phyloP scores from a whole-genome alignment of 2,329 filamentous ascomycete genomes.

The Exophiala alcalophila region DNA sequence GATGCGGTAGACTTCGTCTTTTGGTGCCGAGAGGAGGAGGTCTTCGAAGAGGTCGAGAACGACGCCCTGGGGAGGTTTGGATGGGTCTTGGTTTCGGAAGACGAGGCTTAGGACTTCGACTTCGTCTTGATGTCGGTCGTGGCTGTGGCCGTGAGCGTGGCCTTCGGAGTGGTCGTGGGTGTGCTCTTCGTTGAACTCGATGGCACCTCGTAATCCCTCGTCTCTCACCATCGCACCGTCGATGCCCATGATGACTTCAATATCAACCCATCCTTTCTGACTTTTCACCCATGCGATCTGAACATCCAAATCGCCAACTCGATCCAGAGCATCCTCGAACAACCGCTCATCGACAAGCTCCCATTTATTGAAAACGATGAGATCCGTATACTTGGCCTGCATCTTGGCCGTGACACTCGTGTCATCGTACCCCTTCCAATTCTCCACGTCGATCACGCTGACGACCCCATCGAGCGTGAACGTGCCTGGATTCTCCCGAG shows the following conservation, averaged over 20 bases:
- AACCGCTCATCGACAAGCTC: constrained; percentile 69
- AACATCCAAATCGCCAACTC: constrained; percentile 75
- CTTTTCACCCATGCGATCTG: constrained; percentile 83
- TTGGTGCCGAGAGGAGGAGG: constrained; percentile 69
- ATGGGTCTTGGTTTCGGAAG: constrained; percentile 42
- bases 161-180: constrained; percentile 37
- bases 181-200: constrained; percentile 36
- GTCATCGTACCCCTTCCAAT: constrained; percentile 90
- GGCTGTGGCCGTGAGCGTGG: constrained; percentile 44
- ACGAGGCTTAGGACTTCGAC: constrained; percentile 89
- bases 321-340: constrained; percentile 74
- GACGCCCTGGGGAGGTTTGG: constrained; percentile 39
- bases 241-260: constrained; percentile 79
- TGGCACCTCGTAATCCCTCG: constrained; percentile 36
- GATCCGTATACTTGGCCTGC: constrained; percentile 84
- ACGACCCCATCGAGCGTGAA: constrained; percentile 85
- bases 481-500: constrained; percentile 55
- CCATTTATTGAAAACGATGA: constrained; percentile 94
- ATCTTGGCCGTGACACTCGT: constrained; percentile 84
- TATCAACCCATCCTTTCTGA: constrained; percentile 72
- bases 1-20: constrained; percentile 94
- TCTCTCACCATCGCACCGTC: constrained; percentile 67
- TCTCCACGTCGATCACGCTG: constrained; percentile 89
- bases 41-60: constrained; percentile 60
- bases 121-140: constrained; percentile 69